These are phyloP conservation scores for Malassezia sp. DNA, from an alignment of 1,284 basidiomycete species.

Conservation along the genomic window DNA sequence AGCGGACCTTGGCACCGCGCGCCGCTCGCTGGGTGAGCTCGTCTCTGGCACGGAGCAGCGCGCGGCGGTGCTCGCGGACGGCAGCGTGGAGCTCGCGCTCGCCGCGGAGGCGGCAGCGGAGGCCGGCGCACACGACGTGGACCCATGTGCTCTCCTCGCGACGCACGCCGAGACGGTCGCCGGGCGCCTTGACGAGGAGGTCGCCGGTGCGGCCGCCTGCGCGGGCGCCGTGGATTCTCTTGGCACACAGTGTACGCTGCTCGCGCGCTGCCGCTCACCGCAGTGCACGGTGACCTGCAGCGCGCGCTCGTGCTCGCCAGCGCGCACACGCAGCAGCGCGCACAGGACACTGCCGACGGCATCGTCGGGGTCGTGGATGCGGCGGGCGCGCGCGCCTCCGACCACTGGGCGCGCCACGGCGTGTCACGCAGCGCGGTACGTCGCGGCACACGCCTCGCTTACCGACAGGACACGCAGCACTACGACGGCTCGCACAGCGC, in stretches of 20 bases:
- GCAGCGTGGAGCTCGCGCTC: neutral
- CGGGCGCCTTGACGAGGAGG: neutral
- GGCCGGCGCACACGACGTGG: neutral
- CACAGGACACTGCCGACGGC: neutral
- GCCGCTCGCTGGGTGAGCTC: neutral
- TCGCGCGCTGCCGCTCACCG: too few species aligned
- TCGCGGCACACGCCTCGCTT: too few species aligned
- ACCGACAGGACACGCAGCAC: too few species aligned
- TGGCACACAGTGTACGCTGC: too few species aligned
- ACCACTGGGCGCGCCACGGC: too few species aligned
- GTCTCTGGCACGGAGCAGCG: neutral
- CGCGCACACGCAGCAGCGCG: neutral
- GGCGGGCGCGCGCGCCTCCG: neutral
- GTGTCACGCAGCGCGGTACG: too few species aligned
- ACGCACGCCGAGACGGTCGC: neutral
- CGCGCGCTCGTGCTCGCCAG: neutral
- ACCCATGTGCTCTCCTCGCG: too few species aligned
- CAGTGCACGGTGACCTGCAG: too few species aligned
- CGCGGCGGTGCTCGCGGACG: neutral
- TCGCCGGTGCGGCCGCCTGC: neutral
- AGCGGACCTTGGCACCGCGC: neutral
- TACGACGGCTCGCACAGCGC: too few species aligned
- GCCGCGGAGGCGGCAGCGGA: neutral
- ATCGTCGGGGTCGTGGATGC: conserved; percentile 4
- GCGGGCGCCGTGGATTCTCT: too few species aligned